Evolutionary conservation across 2,329 filamentous ascomycete species (phyloP), one percentile per base, ranked within the genome.

Genomic region (Reticulascus tulasneorum): DNA sequence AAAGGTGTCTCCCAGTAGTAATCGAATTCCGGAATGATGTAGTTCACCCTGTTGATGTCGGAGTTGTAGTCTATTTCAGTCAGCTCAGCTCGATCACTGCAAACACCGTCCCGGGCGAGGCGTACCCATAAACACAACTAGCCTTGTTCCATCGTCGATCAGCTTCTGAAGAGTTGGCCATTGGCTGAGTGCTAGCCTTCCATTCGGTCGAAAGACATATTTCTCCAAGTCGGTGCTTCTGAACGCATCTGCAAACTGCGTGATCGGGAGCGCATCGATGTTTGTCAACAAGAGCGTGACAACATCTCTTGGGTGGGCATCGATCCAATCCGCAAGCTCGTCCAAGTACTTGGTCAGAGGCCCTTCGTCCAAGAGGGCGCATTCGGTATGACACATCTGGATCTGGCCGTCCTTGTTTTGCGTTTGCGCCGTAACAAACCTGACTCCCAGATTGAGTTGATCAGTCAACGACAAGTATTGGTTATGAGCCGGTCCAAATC

Each of bases 1-100:
- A 74, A 90, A 1, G 75, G 69, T 28, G 84, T 91, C 56, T 91
- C 86, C 65, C 84, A 89, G 47, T 83, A 73, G 58, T 78, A 79
- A 17, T 63, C 60, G 52, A 80, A 85, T 53, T 84, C 72, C 52
- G 75, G 66, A 37, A 84, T 65, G 35, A 86, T 76, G 52, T 81
- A 85, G 18, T 75, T 65, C n/a, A 77, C 71, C 32, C 63, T 55
- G 21, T 51, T 57, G 2, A 61, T 64, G 42, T 78, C 65, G 38
- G 66, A 55, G 33, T 71, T 52, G 47, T 75, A 86, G 56, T 89
- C 84, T 79, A 18, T 5, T 22, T 0, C 6, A 32, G 28, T 58
- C 34, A 58, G 48, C 9, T 19, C 25, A n/a, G 19, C 3, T 15
- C 19, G n/a, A 16, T 5, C 7, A 22, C 28, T 27, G 25, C 4